phyloP scores from a whole-genome alignment of 371 early-diverging fungal species.

The Entomophthora muscae region DNA sequence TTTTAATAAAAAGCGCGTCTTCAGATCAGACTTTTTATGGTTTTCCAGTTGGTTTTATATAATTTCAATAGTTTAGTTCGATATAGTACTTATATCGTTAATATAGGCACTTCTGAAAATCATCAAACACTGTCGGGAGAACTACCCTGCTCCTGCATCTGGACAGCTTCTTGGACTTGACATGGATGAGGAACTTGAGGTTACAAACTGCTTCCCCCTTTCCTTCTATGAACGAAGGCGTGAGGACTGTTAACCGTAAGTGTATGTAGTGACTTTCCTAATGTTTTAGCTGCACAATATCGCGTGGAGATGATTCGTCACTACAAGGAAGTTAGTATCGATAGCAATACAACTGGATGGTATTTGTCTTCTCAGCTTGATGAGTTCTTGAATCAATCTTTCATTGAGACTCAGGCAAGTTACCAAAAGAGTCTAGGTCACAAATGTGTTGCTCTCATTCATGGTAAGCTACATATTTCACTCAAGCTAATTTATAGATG shows the following conservation, averaged over 20 bases:
- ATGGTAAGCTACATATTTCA: conserved; percentile 20
- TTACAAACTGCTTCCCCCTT: conserved; percentile 83
- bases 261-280: not conserved
- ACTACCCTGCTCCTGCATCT: conserved; percentile 58
- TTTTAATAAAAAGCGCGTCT: too few relatives aligned
- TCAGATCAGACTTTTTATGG: too few relatives aligned
- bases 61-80: too few relatives aligned
- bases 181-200: conserved; percentile 63
- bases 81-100: too few relatives aligned
- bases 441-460: conserved; percentile 77
- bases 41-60: too few relatives aligned
- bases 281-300: conserved; percentile 44
- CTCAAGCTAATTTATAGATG: conserved; percentile 27
- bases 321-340: conserved; percentile 82
- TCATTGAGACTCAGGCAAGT: conserved; percentile 78
- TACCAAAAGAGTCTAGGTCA: conserved; percentile 72
- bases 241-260: conserved; percentile 4
- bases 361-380: conserved; percentile 80
- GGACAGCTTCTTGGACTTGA: conserved; percentile 82
- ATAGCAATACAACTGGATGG: conserved; percentile 94
- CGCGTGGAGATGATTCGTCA: conserved; percentile 85
- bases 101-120: conserved; percentile 75
- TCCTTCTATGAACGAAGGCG: conserved; percentile 29
- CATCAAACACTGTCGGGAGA: conserved; percentile 84
- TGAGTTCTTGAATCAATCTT: conserved; percentile 72